phyloP scores from a whole-genome alignment of 345 rosid species.

The Excoecaria cochinchinensis region DNA sequence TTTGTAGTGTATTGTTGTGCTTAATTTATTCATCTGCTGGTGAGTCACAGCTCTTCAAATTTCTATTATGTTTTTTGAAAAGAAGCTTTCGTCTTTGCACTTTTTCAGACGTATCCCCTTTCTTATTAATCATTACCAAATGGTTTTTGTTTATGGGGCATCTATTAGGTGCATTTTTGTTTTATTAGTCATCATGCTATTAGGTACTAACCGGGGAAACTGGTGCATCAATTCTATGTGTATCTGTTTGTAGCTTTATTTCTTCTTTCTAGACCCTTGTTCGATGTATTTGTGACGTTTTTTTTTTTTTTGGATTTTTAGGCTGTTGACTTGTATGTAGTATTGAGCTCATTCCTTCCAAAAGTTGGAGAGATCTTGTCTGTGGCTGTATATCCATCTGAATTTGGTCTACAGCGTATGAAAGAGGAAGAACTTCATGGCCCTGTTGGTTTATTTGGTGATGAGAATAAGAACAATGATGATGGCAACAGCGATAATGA shows the following conservation, averaged over 20 bases:
- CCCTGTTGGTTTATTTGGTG: conserved; percentile 75
- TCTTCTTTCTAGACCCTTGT: background rate
- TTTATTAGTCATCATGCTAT: background rate
- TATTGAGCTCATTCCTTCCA: conserved; percentile 75
- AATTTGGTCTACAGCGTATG: conserved; percentile 85
- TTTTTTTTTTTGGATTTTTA: conserved; percentile 23
- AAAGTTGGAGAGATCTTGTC: conserved; percentile 72
- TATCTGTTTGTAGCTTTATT: background rate
- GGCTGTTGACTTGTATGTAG: conserved; percentile 85
- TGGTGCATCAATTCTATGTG: background rate
- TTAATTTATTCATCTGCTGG: background rate
- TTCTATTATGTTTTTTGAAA: background rate
- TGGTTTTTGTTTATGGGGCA: background rate
- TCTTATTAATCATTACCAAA: background rate
- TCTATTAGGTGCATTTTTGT: background rate
- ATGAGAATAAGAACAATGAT: conserved; percentile 35
- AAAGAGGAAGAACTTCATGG: conserved; percentile 91
- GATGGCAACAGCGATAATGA: conserved; percentile 23
- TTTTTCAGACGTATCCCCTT: background rate
- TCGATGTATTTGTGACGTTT: background rate
- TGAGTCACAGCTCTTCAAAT: background rate
- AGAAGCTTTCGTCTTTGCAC: background rate
- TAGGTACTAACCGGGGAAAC: background rate
- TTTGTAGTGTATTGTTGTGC: background rate
- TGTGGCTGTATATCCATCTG: conserved; percentile 84